Conservation (phyloP, 805 yeast species). For the Lachancea sp. region DNA sequence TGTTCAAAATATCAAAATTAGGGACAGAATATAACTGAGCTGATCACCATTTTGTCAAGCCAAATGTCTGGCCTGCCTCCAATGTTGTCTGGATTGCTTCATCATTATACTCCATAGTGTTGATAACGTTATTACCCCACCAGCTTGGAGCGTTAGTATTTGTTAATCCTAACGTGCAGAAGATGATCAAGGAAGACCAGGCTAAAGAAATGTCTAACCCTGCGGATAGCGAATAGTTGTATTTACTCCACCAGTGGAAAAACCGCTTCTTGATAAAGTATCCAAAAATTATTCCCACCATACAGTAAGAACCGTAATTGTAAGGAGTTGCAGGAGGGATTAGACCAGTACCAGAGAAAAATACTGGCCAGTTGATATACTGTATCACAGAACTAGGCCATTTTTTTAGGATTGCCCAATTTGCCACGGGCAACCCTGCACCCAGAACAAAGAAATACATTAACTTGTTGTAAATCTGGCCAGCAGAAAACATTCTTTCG, state of each 20-base stretch:
- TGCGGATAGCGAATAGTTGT: slow-evolving; percentile 60
- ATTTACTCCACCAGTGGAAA: slow-evolving; percentile 70
- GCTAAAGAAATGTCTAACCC: slow-evolving; percentile 66
- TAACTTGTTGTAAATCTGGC: slow-evolving; percentile 46
- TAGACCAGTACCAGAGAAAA: slow-evolving; percentile 45
- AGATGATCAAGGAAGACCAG: slow-evolving; percentile 51
- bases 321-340: slow-evolving; percentile 68
- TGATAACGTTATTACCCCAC: slow-evolving; percentile 61
- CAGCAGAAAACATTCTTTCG: slow-evolving; percentile 43
- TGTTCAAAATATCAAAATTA: too few species aligned
- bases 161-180: slow-evolving; percentile 43
- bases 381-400: slow-evolving; percentile 37
- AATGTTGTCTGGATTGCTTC: slow-evolving; percentile 8
- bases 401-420: slow-evolving; percentile 34
- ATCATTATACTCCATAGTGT: slow-evolving; percentile 33
- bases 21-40: too few species aligned
- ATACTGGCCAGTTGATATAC: slow-evolving; percentile 58
- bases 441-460: slow-evolving; percentile 60
- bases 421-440: slow-evolving; percentile 38
- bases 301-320: slow-evolving; percentile 51
- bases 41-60: slow-evolving; percentile 9
- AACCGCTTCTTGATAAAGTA: slow-evolving; percentile 49
- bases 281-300: slow-evolving; percentile 51
- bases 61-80: slow-evolving; percentile 10
- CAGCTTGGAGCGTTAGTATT: slow-evolving; percentile 40